Conservation (phyloP, 2,329 filamentous ascomycete genomes). For the Cercospora sp. region DNA sequence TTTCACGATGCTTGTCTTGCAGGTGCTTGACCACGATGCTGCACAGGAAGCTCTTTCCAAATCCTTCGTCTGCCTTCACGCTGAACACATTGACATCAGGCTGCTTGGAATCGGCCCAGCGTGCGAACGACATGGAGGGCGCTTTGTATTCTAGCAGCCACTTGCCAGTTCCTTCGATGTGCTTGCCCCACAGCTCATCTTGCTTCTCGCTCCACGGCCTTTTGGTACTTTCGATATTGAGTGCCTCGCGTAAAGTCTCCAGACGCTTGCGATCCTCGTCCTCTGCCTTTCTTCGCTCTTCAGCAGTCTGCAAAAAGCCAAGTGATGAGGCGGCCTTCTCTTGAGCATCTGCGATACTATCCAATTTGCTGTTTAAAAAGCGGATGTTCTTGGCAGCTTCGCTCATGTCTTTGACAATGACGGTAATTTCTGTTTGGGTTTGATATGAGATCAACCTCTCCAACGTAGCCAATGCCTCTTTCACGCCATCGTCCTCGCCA, state of each 20-base stretch:
- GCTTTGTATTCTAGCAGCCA: slow-evolving; percentile 3
- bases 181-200: slow-evolving; percentile 6
- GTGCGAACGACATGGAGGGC: not conserved
- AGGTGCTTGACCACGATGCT: not conserved
- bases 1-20: not conserved
- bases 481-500: slow-evolving; percentile 14
- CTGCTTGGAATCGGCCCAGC: not conserved
- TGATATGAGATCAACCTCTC: slow-evolving; percentile 6
- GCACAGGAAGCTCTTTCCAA: not conserved
- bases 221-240: not conserved
- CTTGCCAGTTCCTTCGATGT: slow-evolving; percentile 7
- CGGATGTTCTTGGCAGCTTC: slow-evolving; percentile 10
- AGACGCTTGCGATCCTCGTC: slow-evolving; percentile 13
- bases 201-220: slow-evolving; percentile 6
- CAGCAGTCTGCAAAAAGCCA: slow-evolving; percentile 9
- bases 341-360: slow-evolving; percentile 3
- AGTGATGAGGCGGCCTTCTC: not conserved
- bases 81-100: slow-evolving; percentile 1
- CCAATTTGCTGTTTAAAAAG: not conserved
- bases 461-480: slow-evolving; percentile 9
- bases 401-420: slow-evolving; percentile 6
- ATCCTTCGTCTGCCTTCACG: not conserved
- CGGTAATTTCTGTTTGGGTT: slow-evolving; percentile 6
- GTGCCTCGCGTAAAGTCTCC: not conserved
- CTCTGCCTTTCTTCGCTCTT: not conserved